A percentile compares a stretch with the other conserved stretches of the same genome.
These are phyloP conservation scores for Leccinum longicurvipes DNA, from an alignment of 768 basidiomycete genomes.

Conservation along the genomic window DNA sequence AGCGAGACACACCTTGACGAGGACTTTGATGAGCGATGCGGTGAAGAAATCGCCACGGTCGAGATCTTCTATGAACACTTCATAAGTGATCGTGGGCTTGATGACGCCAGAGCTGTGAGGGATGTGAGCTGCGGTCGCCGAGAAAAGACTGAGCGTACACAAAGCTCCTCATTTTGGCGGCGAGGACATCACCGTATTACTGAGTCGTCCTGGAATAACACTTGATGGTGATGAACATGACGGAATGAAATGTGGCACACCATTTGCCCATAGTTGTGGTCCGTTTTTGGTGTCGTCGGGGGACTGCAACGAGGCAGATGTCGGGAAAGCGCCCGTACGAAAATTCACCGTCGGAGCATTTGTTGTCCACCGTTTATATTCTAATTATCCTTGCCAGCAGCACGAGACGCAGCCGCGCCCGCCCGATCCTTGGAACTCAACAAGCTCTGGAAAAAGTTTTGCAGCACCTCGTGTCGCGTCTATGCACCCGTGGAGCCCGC, in stretches of 20 bases:
- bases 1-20: conserved; percentile 63
- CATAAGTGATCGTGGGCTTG: conserved; percentile 65
- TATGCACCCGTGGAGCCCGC: conserved; percentile 53
- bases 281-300: conserved; percentile 8
- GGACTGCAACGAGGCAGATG: conserved; percentile 26
- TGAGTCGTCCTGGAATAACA: conserved; percentile 57
- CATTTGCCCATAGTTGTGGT: conserved; percentile 64
- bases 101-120: conserved; percentile 65
- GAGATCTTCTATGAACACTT: conserved; percentile 71
- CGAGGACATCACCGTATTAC: conserved; percentile 70
- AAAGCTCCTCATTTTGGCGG: conserved; percentile 70
- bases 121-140: conserved; percentile 1
- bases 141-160: conserved; percentile 50
- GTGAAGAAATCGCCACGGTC: conserved; percentile 82
- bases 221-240: too few species aligned
- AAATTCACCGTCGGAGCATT: conserved; percentile 11
- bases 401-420: conserved; percentile 29
- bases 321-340: conserved; percentile 22
- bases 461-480: conserved; percentile 77
- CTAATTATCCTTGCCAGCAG: background rate
- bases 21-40: conserved; percentile 65
- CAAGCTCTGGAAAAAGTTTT: conserved; percentile 85
- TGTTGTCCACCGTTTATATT: conserved; percentile 20
- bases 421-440: conserved; percentile 65
- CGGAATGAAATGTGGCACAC: conserved; percentile 37